Evolutionary conservation across 176 grass and related monocot species (phyloP).

Genomic region (Triticum turgidum): DNA sequence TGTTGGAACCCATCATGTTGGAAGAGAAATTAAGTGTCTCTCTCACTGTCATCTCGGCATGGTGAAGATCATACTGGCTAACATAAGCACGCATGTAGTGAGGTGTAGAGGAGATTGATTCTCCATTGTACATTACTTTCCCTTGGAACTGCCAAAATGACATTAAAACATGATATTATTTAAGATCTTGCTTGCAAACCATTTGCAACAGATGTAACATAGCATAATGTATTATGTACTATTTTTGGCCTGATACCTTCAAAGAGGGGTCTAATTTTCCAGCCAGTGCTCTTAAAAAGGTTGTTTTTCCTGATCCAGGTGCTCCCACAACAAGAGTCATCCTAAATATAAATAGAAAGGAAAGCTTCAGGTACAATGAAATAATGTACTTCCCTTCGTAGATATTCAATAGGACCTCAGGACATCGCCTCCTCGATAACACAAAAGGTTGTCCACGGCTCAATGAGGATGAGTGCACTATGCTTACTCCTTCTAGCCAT

Average conservation of each 20-base stretch:
- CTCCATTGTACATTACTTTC: slow-evolving; percentile 64
- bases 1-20: slow-evolving; percentile 52
- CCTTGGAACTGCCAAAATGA: slow-evolving; percentile 42
- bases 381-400: neutral
- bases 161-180: neutral
- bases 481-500: neutral
- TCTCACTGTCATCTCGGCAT: slow-evolving; percentile 85
- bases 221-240: neutral
- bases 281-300: slow-evolving; percentile 66
- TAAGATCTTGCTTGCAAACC: neutral
- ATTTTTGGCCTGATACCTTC: slow-evolving; percentile 42
- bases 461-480: neutral
- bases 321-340: slow-evolving; percentile 91
- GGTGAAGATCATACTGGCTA: slow-evolving; percentile 85
- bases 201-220: neutral
- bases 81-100: slow-evolving; percentile 65
- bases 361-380: neutral
- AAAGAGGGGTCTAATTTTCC: slow-evolving; percentile 58
- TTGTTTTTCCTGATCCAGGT: slow-evolving; percentile 84
- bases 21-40: slow-evolving; percentile 73
- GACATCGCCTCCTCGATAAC: too few relatives aligned
- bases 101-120: slow-evolving; percentile 49
- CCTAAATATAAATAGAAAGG: slow-evolving; percentile 39
- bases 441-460: too few relatives aligned
- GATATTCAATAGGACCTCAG: neutral